Base-by-base conservation (phyloP, 805 yeast species). In the Spathaspora passalidarum region DNA sequence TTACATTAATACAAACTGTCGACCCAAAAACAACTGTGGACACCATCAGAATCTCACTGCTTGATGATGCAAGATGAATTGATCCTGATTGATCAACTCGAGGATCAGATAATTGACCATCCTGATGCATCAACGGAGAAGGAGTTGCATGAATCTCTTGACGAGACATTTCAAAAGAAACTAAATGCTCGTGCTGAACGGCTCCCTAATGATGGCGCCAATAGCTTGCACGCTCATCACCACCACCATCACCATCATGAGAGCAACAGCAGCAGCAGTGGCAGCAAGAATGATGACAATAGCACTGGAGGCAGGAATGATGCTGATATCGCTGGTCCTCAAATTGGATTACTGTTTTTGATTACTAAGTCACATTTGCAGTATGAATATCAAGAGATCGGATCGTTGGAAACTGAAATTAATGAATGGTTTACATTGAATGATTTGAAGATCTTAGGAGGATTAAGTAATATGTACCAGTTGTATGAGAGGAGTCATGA, bases 31-130 rank as follows among this genome's bases (percentile, higher is more conserved):
- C 10, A 29, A 29, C 8, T 7, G 34, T 29, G 17, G 14, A 29
- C 34, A n/a, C n/a, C n/a, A n/a, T n/a, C n/a, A n/a, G n/a, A n/a
- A n/a, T n/a, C n/a, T n/a, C n/a, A n/a, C 25, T 9, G 9, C 25
- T 22, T 22, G 25, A 29, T 29, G 17, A 57, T 59, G 62, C 58
- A 56, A 50, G 59, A 61, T 39, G 67, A 61, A 18, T 53, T 49
- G 32, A 56, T 59, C 7, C 68, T 72, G 62, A 70, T 71, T 18
- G 78, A 75, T 48, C 66, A 70, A 48, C 66, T 76, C 38, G 80
- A 76, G 43, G 80, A 73, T 47, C 72, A 68, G 49, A 65, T 69
- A 43, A 70, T 69, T n/a, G 75, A 72, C 47, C 68, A 71, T 49
- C 74, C 75, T 0, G 71, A 68, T 46, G 65, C 66, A 3, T 44